Evolutionary conservation across 177 flowering plant species (phyloP).

Genomic region (Vitis hybrid): DNA sequence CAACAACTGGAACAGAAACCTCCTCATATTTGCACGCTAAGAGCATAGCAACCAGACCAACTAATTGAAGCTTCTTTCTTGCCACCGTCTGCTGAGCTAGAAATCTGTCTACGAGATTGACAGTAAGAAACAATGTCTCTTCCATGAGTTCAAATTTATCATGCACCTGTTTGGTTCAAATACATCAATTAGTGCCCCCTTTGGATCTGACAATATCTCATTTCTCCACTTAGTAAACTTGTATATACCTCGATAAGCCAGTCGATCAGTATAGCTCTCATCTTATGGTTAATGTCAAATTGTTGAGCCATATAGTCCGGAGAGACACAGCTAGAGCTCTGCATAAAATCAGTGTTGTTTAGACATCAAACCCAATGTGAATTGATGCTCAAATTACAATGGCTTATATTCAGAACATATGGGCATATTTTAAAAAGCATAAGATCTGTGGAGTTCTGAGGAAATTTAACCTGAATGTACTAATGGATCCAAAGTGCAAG

Average conservation of each 20-base stretch:
- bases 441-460: too few relatives aligned
- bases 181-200: background rate
- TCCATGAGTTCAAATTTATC: constrained; percentile 54
- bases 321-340: constrained; percentile 57
- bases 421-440: too few relatives aligned
- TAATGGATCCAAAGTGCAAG: too few relatives aligned
- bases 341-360: constrained; percentile 17
- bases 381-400: too few relatives aligned
- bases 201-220: too few relatives aligned
- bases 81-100: constrained; percentile 34
- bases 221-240: background rate
- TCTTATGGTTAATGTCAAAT: constrained; percentile 71
- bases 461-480: too few relatives aligned
- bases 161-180: constrained; percentile 35
- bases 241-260: constrained; percentile 82
- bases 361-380: background rate
- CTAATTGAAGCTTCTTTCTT: constrained; percentile 57
- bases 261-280: constrained; percentile 82
- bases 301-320: constrained; percentile 71
- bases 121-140: constrained; percentile 51
- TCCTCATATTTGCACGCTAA: constrained; percentile 61
- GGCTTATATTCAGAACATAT: too few relatives aligned
- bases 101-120: constrained; percentile 51
- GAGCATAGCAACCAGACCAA: constrained; percentile 52
- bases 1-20: constrained; percentile 67